Conservation (phyloP, 2,329 filamentous ascomycete genomes). For the Nigrospora sphaerica region DNA sequence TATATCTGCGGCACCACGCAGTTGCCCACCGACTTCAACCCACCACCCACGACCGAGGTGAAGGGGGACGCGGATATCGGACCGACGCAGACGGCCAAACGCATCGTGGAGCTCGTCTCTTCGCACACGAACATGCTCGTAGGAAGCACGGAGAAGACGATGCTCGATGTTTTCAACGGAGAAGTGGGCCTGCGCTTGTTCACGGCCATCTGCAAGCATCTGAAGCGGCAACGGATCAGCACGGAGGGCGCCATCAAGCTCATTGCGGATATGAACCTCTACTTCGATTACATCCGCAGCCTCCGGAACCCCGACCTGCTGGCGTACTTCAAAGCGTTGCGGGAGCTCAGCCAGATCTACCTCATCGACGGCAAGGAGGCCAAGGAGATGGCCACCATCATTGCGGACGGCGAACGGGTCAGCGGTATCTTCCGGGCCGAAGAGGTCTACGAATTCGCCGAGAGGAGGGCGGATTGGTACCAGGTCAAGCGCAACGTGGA, state of each 20-base stretch:
- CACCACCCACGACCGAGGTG: slow-evolving; percentile 33
- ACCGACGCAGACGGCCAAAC: slow-evolving; percentile 69
- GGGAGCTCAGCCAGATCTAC: slow-evolving; percentile 92
- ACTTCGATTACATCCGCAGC: slow-evolving; percentile 75
- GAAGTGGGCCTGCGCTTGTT: slow-evolving; percentile 93
- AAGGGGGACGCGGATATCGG: slow-evolving; percentile 39
- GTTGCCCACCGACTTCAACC: slow-evolving; percentile 83
- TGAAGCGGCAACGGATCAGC: slow-evolving; percentile 91
- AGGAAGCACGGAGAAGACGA: slow-evolving; percentile 94
- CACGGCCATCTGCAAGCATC: slow-evolving; percentile 87
- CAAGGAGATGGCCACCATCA: slow-evolving; percentile 91
- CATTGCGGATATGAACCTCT: slow-evolving; percentile 94
- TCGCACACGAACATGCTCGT: slow-evolving; percentile 89
- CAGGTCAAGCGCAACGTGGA: slow-evolving; percentile 82
- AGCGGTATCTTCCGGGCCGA: slow-evolving; percentile 89
- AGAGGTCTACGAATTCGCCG: slow-evolving; percentile 96
- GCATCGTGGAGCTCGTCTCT: slow-evolving; percentile 77
- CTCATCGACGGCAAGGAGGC: slow-evolving; percentile 81
- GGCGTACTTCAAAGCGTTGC: slow-evolving; percentile 83
- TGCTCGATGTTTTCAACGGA: slow-evolving; percentile 97
- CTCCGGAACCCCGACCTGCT: slow-evolving; percentile 78
- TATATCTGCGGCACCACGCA: slow-evolving; percentile 89
- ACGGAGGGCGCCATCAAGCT: slow-evolving; percentile 84
- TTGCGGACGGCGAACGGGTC: slow-evolving; percentile 86
- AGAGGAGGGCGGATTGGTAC: slow-evolving; percentile 92